Base-by-base conservation (phyloP, 2,329 filamentous ascomycete genomes). In the Teratosphaeria epicoccoides region DNA sequence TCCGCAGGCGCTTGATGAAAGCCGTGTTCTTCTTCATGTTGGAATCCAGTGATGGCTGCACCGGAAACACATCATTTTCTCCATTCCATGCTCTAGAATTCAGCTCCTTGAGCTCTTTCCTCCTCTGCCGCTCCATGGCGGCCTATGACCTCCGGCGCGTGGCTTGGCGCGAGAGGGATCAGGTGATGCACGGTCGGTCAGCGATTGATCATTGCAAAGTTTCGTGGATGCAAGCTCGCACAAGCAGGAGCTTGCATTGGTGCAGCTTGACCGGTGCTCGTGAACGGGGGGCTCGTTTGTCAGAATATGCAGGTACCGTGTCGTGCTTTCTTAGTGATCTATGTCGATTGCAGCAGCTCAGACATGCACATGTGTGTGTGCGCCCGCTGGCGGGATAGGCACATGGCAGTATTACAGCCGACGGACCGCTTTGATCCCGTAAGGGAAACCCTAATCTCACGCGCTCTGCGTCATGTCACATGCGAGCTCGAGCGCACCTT, bases 21-120 rank as follows among this genome's bases (percentile, higher is more conserved):
- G 90, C 89, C 3, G 91, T 97, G 64, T 97, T 97, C 76, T 96
- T 97, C 74, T 95, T 96, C 69, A 97, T 78, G 49, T 90, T 93
- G 49, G 91, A 95, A 70, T 97, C 91, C 65, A 97, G 84, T 25
- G 87, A 85, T 65, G 80, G 79, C 69, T 81, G 83, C 61, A 93
- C 83, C 50, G 81, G 72, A 65, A 94, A 88, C 56, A 94, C 73
- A 74, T 87, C 89, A 76, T 80, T 83, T 64, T 95, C 88, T 65
- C 88, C 90, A 67, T 85, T 78, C 93, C 93, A 98, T 56, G 85
- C 87, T 72, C 82, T 81, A 66, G 83, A 79, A 70, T 98, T 98
- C 65, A 94, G 76, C 73, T 85, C 81, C 76, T 89, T 87, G 73
- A 97, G 79, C 76, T 95, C 87, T 74, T 73, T 71, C 65, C 76